Evolutionary conservation across 768 basidiomycete species (phyloP).

Genomic region (Psilocybe cyanescens): DNA sequence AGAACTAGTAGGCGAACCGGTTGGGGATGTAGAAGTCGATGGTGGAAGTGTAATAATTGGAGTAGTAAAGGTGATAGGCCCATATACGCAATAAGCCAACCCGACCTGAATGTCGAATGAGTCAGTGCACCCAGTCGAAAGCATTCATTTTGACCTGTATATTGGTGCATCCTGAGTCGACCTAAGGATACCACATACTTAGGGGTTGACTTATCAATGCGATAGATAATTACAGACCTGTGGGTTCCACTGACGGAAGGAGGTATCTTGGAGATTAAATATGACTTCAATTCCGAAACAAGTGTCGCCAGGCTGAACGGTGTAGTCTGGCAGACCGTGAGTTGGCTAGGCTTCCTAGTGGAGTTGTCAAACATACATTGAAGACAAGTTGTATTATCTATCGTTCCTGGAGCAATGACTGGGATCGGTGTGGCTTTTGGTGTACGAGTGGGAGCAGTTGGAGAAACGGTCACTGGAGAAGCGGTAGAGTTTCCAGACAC

Average conservation of each 20-base stretch:
- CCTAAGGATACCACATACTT: neutral
- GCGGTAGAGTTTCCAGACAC: neutral
- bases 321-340: neutral
- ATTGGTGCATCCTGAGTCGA: neutral
- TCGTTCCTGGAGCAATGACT: neutral
- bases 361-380: neutral
- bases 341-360: too few species aligned
- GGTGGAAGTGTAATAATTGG: neutral
- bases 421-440: neutral
- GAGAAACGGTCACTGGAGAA: neutral
- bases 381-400: neutral
- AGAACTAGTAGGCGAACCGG: neutral
- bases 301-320: neutral
- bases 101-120: neutral
- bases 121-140: neutral
- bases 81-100: neutral
- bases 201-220: neutral
- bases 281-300: neutral
- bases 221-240: neutral
- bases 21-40: neutral
- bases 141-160: neutral
- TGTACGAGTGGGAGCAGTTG: neutral
- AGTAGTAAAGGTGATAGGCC: neutral
- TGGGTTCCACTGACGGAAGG: neutral
- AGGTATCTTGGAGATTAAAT: neutral